Evolutionary conservation across 352 stramenopile genomes (phyloP).

Genomic region (Blastocystis sp.): DNA sequence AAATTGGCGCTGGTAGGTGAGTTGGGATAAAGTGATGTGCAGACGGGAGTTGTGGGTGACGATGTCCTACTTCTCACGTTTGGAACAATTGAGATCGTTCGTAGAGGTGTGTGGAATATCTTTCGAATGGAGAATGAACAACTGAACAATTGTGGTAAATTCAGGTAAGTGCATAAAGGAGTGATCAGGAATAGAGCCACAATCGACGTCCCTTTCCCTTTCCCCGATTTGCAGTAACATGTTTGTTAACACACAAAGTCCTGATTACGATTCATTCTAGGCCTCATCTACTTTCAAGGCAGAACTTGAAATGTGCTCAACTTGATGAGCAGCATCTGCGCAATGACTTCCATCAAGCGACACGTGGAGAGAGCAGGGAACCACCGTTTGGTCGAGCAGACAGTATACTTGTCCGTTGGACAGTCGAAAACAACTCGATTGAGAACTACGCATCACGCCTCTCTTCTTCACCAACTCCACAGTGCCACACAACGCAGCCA

Average conservation of each 20-base stretch:
- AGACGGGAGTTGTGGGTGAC: not conserved
- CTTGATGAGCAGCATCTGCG: not conserved
- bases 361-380: not conserved
- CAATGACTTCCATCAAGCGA: not conserved
- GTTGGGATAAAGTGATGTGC: not conserved
- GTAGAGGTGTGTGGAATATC: slow-evolving; percentile 41
- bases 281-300: not conserved
- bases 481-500: not conserved
- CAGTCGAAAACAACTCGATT: not conserved
- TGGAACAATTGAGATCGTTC: slow-evolving; percentile 18
- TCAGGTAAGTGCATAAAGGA: not conserved
- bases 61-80: slow-evolving; percentile 12
- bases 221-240: slow-evolving; percentile 27
- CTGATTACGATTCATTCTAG: not conserved
- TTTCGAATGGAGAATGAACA: slow-evolving; percentile 59
- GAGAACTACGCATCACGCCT: not conserved
- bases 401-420: not conserved
- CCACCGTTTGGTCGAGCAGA: not conserved
- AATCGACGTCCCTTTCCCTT: slow-evolving; percentile 54
- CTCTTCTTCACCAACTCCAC: not conserved
- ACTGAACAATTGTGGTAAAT: slow-evolving; percentile 56
- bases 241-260: not conserved
- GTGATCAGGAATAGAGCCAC: slow-evolving; percentile 28
- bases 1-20: not conserved
- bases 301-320: not conserved